Conservation (phyloP, 73 alveolate genomes). For the Blepharisma japonicum region DNA sequence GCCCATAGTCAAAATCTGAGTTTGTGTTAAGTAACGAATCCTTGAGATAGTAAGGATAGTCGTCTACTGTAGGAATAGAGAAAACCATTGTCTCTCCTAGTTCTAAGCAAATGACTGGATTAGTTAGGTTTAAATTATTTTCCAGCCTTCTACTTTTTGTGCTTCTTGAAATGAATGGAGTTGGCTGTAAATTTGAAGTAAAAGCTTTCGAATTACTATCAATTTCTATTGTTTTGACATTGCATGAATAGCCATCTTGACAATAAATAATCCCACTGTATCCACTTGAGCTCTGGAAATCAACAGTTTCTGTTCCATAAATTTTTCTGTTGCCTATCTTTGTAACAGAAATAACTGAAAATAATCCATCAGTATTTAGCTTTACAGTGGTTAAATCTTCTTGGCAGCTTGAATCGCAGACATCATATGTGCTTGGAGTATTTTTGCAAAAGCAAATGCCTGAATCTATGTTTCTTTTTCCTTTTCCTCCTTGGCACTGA, state of each 20-base stretch:
- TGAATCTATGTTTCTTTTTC: neutral
- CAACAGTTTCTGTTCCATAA: too few species aligned
- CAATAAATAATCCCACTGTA: neutral
- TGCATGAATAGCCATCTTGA: neutral
- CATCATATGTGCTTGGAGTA: neutral
- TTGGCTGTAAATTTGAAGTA: neutral
- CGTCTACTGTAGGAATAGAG: constrained; percentile 5
- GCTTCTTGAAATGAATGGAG: too few species aligned
- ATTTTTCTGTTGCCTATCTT: neutral
- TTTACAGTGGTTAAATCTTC: neutral
- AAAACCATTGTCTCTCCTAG: constrained; percentile 48
- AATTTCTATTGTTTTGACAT: neutral
- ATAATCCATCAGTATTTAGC: neutral
- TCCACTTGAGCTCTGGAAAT: neutral
- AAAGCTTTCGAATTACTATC: neutral
- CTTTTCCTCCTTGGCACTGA: neutral
- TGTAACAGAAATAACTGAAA: neutral
- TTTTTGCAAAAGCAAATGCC: neutral
- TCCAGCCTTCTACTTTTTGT: neutral
- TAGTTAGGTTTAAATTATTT: neutral
- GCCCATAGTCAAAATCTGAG: constrained; percentile 52
- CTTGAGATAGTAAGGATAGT: constrained; percentile 52
- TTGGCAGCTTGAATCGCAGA: neutral
- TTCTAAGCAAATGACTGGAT: constrained; percentile 57
- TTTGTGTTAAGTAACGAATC: constrained; percentile 55